A percentile compares a stretch with the other conserved stretches of the same genome.
Conservation (phyloP, 805 yeast genomes). For the Nakazawaea ishiwadae region DNA sequence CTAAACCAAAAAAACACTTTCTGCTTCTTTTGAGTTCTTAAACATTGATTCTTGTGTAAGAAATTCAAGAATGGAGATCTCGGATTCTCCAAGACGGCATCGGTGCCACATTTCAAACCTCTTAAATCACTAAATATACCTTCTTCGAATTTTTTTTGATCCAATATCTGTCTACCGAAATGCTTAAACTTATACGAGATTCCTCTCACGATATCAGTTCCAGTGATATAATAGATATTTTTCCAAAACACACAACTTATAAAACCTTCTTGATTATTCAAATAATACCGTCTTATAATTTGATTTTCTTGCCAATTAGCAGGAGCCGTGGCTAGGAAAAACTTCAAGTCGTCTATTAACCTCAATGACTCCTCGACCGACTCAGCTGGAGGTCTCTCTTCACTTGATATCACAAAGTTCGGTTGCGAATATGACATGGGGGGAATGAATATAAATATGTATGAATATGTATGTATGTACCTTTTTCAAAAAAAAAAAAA, state of each 20-base stretch:
- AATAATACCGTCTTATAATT: conserved; percentile 76
- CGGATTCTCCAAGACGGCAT: conserved; percentile 85
- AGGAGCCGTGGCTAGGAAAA: conserved; percentile 89
- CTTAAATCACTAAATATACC: conserved; percentile 91
- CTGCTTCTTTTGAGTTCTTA: conserved; percentile 93
- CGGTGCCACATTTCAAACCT: conserved; percentile 77
- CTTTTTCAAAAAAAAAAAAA: too few species aligned
- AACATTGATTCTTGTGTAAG: conserved; percentile 77
- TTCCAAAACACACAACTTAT: conserved; percentile 94
- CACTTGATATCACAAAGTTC: background rate
- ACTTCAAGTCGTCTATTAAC: conserved; percentile 72
- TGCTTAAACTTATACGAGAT: conserved; percentile 83
- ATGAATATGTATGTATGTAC: too few species aligned
- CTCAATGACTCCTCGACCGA: conserved; percentile 48
- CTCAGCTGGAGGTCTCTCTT: conserved; percentile 1
- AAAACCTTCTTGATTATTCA: conserved; percentile 86
- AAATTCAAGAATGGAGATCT: conserved; percentile 81
- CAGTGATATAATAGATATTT: conserved; percentile 83
- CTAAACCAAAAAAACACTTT: conserved; percentile 96
- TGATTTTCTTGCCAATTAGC: conserved; percentile 90
- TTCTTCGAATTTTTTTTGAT: conserved; percentile 93
- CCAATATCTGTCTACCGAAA: conserved; percentile 80
- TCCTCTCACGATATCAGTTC: conserved; percentile 94
- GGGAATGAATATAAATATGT: too few species aligned
- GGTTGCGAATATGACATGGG: background rate